phyloP scores from a whole-genome alignment of 2,329 filamentous ascomycete genomes.

The Annulohypoxylon truncatum region DNA sequence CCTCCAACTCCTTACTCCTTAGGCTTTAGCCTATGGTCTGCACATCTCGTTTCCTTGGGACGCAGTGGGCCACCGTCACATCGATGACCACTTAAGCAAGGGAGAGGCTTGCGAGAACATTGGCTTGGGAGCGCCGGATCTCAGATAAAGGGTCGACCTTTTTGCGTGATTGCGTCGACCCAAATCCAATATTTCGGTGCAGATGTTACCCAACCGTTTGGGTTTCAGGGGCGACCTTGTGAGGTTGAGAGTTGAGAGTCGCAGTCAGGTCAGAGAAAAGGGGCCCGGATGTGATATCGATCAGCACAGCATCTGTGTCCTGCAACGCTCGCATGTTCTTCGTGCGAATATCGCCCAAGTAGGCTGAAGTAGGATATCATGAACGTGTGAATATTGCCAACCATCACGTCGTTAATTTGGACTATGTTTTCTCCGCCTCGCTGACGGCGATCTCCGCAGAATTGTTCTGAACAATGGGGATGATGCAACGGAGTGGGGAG shows the following conservation, averaged over 20 bases:
- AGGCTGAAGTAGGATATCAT: neutral
- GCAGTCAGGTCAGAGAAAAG: constrained; percentile 17
- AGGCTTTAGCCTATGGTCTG: constrained; percentile 10
- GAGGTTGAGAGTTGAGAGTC: neutral
- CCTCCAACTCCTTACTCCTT: neutral
- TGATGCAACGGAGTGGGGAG: constrained; percentile 31
- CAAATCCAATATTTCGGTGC: constrained; percentile 20
- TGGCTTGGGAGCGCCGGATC: constrained; percentile 29
- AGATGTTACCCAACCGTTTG: constrained; percentile 11
- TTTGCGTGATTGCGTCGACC: constrained; percentile 31
- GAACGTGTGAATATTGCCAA: constrained; percentile 15
- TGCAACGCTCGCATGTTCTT: constrained; percentile 14
- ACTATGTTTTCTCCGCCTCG: constrained; percentile 29
- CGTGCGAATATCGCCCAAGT: constrained; percentile 1
- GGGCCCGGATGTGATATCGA: constrained; percentile 27
- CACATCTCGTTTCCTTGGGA: constrained; percentile 20
- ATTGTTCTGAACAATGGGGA: constrained; percentile 37
- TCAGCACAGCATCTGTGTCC: constrained; percentile 18
- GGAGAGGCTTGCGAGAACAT: constrained; percentile 9
- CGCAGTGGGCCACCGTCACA: constrained; percentile 35
- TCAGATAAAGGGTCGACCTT: constrained; percentile 34
- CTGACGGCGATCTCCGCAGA: constrained; percentile 29
- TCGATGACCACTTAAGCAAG: constrained; percentile 33
- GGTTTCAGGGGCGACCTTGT: constrained; percentile 4
- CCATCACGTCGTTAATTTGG: constrained; percentile 24